Percentiles rank a stretch among this genome's conserved stretches.
These are phyloP conservation scores for Cytospora leucostoma DNA, from an alignment of 2,329 filamentous ascomycete species.

Conservation along the genomic window DNA sequence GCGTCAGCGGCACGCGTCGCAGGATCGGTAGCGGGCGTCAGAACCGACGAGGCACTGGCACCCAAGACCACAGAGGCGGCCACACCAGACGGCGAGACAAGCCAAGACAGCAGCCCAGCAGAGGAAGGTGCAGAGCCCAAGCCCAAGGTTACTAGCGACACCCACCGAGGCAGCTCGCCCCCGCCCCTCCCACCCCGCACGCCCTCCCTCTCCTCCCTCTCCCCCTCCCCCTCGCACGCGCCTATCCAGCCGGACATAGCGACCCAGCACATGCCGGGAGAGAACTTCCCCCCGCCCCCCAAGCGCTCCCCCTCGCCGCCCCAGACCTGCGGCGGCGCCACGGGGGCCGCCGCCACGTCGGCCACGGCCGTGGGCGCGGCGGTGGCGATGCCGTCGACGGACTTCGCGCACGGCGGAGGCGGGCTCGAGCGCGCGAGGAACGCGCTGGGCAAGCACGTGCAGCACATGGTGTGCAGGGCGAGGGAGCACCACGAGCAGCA, in stretches of 20 bases:
- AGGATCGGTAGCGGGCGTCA: neutral
- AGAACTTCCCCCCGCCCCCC: constrained; percentile 21
- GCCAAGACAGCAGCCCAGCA: neutral
- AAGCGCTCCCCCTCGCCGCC: neutral
- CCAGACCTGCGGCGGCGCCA: constrained; percentile 8
- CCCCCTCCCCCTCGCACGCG: neutral
- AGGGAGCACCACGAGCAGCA: constrained; percentile 27
- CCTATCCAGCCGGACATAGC: constrained; percentile 14
- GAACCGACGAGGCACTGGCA: neutral
- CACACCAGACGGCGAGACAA: neutral
- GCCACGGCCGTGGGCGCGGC: constrained; percentile 20
- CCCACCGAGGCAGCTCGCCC: too few species aligned
- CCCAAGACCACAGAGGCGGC: neutral
- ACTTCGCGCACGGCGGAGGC: constrained; percentile 20
- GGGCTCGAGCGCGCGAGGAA: constrained; percentile 24
- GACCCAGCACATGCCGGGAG: constrained; percentile 19
- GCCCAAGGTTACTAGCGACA: too few species aligned
- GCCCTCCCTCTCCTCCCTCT: neutral
- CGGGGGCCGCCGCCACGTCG: constrained; percentile 24
- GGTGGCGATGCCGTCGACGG: constrained; percentile 18
- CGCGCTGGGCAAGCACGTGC: constrained; percentile 22
- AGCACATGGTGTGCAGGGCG: constrained; percentile 23
- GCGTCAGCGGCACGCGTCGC: constrained; percentile 3
- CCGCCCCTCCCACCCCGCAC: constrained; percentile 20
- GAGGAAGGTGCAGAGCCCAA: neutral